Base-by-base conservation (phyloP, 2,329 filamentous ascomycete genomes). In the Dichotomopilus funicola region DNA sequence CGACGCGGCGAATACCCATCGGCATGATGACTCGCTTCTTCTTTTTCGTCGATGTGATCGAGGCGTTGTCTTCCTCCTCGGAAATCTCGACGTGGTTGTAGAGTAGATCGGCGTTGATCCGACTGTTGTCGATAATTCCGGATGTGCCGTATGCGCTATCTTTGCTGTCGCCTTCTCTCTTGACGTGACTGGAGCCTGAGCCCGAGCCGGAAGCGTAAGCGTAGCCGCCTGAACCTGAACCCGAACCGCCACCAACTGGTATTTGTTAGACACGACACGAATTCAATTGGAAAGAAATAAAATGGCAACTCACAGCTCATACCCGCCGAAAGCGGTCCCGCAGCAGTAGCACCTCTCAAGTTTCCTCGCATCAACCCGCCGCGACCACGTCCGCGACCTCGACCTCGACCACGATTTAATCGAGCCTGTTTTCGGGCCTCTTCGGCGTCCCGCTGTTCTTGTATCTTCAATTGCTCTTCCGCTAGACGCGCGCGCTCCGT, bases 81-180 rank as follows among this genome's bases (percentile, higher is more conserved):
- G 65, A 60, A n/a, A 61, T 43, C 7, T 55, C 65, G 61, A 53
- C 72, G 63, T 51, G 72, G 61, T 68, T 75, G 61, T 78, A 78
- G 48, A 83, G 77, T 54, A 75, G 73, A 62, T 83, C 80, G 61
- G 79, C 77, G 61, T 83, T 81, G 65, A 83, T 78, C 66, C 80
- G 70, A 37, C 72, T 62, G 58, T 81, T 77, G 56, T 69, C 61
- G 9, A 61, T 44, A n/a, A 56, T 55, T 34, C 46, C 50, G 5
- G 56, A 56, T 5, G 50, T 8, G 10, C 60, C 61, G 31, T 61
- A 62, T 27, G 34, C 47, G n/a, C 53, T 59, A 44, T 5, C 40
- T 40, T 53, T 62, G 42, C 42, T 47, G 33, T 55, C 63, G 11
- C 60, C 58, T 33, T 59, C 58, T 8, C 57, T 45, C 47, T 56